Evolutionary conservation across 345 rosid genomes (phyloP).

Genomic region (Excoecaria cochinchinensis): DNA sequence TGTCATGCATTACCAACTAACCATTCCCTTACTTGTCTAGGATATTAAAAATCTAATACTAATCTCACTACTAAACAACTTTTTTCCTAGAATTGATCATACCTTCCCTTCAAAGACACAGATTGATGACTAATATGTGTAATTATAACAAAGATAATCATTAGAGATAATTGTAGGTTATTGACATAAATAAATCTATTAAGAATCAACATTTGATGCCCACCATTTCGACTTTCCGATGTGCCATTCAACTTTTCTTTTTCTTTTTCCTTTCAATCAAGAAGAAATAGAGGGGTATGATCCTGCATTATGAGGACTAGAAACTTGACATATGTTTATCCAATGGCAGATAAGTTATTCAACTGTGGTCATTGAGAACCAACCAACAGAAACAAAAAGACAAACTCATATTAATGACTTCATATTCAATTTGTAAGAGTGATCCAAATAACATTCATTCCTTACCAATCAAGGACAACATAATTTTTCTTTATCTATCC

Average conservation of each 20-base stretch:
- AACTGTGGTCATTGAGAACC: neutral
- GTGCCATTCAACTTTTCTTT: neutral
- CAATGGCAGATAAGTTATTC: neutral
- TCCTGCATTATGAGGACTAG: neutral
- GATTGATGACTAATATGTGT: neutral
- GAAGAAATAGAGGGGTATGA: neutral
- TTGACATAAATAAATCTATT: neutral
- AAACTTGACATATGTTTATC: neutral
- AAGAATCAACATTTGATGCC: neutral
- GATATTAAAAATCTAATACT: conserved; percentile 4
- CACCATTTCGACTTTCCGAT: neutral
- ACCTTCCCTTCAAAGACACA: neutral
- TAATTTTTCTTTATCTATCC: neutral
- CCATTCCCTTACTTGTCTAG: conserved; percentile 4
- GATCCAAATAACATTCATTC: neutral
- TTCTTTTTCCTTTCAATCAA: neutral
- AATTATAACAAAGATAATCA: conserved; percentile 6
- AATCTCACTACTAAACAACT: neutral
- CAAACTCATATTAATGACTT: neutral
- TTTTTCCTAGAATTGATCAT: neutral
- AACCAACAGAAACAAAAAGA: neutral
- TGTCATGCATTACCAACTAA: conserved; percentile 16
- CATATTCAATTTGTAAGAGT: neutral
- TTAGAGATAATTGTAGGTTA: neutral
- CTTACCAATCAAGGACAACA: neutral